These are phyloP conservation scores for Cucumis hystrix DNA, from an alignment of 306 rosid genomes.

Conservation along the genomic window DNA sequence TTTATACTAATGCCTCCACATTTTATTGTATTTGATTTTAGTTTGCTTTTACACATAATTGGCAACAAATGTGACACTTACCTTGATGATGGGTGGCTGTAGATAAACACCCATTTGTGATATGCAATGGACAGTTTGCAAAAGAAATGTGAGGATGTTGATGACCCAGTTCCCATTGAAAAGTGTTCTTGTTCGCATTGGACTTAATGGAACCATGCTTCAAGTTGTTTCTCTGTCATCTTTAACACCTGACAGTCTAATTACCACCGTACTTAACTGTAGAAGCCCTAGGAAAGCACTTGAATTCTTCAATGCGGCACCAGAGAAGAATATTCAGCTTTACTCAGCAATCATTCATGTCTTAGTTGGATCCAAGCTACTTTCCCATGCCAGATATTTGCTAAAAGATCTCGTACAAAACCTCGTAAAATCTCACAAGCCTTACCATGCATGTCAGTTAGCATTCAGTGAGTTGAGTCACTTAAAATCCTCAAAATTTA, in stretches of 20 bases:
- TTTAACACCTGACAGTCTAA: slow-evolving; percentile 2
- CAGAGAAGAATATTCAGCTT: slow-evolving; percentile 13
- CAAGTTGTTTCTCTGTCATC: neutral
- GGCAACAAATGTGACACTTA: neutral
- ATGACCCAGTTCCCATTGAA: neutral
- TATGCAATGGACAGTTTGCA: neutral
- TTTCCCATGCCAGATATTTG: slow-evolving; percentile 28
- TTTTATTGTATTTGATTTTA: neutral
- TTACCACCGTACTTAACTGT: slow-evolving; percentile 19
- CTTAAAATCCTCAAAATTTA: slow-evolving; percentile 15
- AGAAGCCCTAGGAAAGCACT: slow-evolving; percentile 23
- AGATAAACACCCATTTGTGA: neutral
- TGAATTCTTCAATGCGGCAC: slow-evolving; percentile 15
- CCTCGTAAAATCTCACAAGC: slow-evolving; percentile 23
- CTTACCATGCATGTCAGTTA: slow-evolving; percentile 13
- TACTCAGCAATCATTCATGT: slow-evolving; percentile 28
- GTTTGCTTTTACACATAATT: neutral
- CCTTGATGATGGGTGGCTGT: neutral
- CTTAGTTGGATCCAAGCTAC: slow-evolving; percentile 23
- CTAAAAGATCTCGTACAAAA: slow-evolving; percentile 29
- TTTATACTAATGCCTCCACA: neutral
- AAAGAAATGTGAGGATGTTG: neutral
- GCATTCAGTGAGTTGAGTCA: slow-evolving; percentile 29
- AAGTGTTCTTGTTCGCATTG: neutral
- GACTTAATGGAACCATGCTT: neutral